Evolutionary conservation across 1,139 yeast genomes (phyloP), one percentile per base, ranked within the genome.

Genomic region (Geotrichum klebahnii): DNA sequence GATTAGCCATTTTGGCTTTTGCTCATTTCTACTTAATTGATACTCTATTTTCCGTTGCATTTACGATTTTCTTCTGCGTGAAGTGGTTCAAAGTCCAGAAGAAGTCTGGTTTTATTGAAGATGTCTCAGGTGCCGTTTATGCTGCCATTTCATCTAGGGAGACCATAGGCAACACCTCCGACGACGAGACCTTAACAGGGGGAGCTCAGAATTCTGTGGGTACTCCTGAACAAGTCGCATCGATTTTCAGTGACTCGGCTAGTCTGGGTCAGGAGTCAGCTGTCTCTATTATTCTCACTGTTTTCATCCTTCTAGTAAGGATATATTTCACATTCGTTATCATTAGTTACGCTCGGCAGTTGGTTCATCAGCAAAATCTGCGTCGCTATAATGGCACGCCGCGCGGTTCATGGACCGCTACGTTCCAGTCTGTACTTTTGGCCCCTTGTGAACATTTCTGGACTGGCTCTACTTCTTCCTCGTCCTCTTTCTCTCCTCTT

Each of bases 261-360:
- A 74, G 88, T 0, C 77, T 81, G 39, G 72, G 77, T 1, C 79
- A 87, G 61, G 97, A 89, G 63, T 75, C 86, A 50, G 80, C 82
- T 46, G 73, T 82, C 59, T 84, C 89, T 2, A 71, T 82, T 23
- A 64, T 80, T 14, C 69, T 81, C 17, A 80, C 87, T 0, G 60
- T 83, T 3, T 63, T 72, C 10, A 73, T 84, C 24, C 69, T 80
- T n/a, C 69, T 70, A 5, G 63, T 76, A 29, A 74, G 95, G 54
- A 55, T 83, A 41, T 86, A 88, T 67, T 84, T 82, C 67, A 79
- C 82, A 44, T 69, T 83, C 54, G 76, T 85, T 8, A 64, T 86
- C 24, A 63, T 81, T 48, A 75, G 88, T 44, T 87, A 81, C 66
- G 79, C 83, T 39, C 77, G 77, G 55, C 54, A 58, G 53, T 55